A percentile compares a stretch with the other conserved stretches of the same genome.
Conservation (phyloP, 2,329 filamentous ascomycete genomes). For the Monosporascus sp. region DNA sequence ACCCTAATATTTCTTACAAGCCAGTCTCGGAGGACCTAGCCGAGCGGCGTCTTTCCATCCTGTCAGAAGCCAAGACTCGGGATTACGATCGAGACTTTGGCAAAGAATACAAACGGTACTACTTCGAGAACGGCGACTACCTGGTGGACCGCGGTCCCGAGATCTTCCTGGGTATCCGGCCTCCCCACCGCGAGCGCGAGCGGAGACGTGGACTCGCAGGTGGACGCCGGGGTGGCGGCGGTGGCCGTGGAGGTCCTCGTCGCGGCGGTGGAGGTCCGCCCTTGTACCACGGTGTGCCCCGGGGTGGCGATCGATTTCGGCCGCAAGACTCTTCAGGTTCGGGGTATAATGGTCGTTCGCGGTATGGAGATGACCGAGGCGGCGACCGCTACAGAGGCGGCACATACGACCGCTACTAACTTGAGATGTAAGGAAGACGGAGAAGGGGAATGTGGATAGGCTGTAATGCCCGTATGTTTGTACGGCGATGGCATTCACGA, state of each 20-base stretch:
- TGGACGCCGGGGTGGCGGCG: slow-evolving; percentile 19
- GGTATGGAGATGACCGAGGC: slow-evolving; percentile 15
- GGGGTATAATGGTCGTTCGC: slow-evolving; percentile 18
- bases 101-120: slow-evolving; percentile 61
- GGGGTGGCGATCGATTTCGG: slow-evolving; percentile 29
- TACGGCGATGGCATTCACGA: not conserved
- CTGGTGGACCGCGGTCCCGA: slow-evolving; percentile 71
- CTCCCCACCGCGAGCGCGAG: slow-evolving; percentile 48
- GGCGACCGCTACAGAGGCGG: slow-evolving; percentile 11
- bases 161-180: slow-evolving; percentile 59
- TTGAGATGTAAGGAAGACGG: not conserved
- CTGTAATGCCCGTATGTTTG: not conserved
- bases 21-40: slow-evolving; percentile 62
- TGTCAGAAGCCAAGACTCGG: slow-evolving; percentile 42
- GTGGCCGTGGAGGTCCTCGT: slow-evolving; percentile 3
- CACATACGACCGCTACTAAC: slow-evolving; percentile 1
- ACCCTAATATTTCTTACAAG: slow-evolving; percentile 39
- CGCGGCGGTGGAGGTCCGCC: slow-evolving; percentile 16
- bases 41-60: slow-evolving; percentile 56
- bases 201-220: slow-evolving; percentile 33
- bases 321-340: slow-evolving; percentile 14
- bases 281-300: slow-evolving; percentile 24
- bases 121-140: slow-evolving; percentile 60
- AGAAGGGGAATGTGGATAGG: not conserved
- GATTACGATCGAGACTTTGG: slow-evolving; percentile 37